Percentiles rank a stretch among this genome's conserved stretches.
Evolutionary conservation across 108 stramenopile genomes (phyloP).

Genomic region (Fragilaria radians): DNA sequence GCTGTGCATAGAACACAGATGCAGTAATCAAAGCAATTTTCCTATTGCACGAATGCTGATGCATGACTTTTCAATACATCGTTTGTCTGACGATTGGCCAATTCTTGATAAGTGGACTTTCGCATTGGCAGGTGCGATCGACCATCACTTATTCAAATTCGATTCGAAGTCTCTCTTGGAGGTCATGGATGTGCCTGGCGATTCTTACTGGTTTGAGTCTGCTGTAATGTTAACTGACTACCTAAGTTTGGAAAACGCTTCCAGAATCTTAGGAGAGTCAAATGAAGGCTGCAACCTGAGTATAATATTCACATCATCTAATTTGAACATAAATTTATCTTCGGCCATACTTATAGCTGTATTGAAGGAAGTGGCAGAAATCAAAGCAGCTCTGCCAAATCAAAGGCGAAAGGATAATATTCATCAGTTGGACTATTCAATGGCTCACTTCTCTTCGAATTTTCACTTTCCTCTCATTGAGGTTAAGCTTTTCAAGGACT

Average conservation of each 20-base stretch:
- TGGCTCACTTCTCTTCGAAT: too few relatives aligned
- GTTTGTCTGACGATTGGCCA: slow-evolving; percentile 33
- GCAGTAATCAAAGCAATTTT: not conserved
- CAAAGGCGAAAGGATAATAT: too few relatives aligned
- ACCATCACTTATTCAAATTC: not conserved
- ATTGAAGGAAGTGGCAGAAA: too few relatives aligned
- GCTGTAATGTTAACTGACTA: slow-evolving; percentile 8
- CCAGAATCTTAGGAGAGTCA: too few relatives aligned
- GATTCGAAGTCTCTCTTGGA: not conserved
- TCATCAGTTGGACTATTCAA: too few relatives aligned
- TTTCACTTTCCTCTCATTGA: slow-evolving; percentile 6
- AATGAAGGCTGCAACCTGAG: too few relatives aligned
- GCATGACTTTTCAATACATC: slow-evolving; percentile 15
- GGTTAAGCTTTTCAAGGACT: slow-evolving; percentile 4
- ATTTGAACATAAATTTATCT: too few relatives aligned
- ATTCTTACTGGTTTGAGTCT: slow-evolving; percentile 31
- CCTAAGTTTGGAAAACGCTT: too few relatives aligned
- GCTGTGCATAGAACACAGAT: not conserved
- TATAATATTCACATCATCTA: too few relatives aligned
- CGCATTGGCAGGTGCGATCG: slow-evolving; percentile 6
- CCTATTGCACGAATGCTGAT: not conserved
- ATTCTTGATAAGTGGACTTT: slow-evolving; percentile 25
- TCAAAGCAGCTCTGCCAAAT: too few relatives aligned
- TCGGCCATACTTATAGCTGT: too few relatives aligned
- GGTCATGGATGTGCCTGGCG: slow-evolving; percentile 9